Evolutionary conservation across 495 filamentous ascomycete genomes (phyloP).

Genomic region (Xylaria bambusicola): DNA sequence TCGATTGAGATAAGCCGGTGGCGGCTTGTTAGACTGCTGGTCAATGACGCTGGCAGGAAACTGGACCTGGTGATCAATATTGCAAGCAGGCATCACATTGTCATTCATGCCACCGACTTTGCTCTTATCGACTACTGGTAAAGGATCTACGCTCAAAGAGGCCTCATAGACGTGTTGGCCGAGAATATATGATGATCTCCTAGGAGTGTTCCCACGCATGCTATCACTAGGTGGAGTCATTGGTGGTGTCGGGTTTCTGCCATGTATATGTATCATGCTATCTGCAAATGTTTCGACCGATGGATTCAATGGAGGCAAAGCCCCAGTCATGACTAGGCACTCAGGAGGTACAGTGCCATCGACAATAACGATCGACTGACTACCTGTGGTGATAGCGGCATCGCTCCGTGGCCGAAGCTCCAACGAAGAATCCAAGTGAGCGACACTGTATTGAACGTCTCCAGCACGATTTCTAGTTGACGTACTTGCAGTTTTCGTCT

Average conservation of each 20-base stretch:
- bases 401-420: constrained; percentile 43
- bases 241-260: constrained; percentile 52
- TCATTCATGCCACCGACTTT: constrained; percentile 5
- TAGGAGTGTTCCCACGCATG: constrained; percentile 42
- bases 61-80: constrained; percentile 19
- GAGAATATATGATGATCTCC: constrained; percentile 54
- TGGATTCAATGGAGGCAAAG: constrained; percentile 37
- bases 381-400: constrained; percentile 68
- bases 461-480: background rate
- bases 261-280: constrained; percentile 44
- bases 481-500: constrained; percentile 31
- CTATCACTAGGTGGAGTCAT: constrained; percentile 51
- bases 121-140: constrained; percentile 43
- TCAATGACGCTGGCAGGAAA: constrained; percentile 37
- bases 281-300: constrained; percentile 54
- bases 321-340: constrained; percentile 49
- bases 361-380: constrained; percentile 85
- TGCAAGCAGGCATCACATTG: constrained; percentile 28
- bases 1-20: constrained; percentile 36
- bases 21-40: constrained; percentile 30
- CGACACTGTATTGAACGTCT: constrained; percentile 40
- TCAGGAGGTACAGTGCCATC: constrained; percentile 62
- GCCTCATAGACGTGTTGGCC: constrained; percentile 41
- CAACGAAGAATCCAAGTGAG: constrained; percentile 41
- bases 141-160: constrained; percentile 33